Evolutionary conservation across 23 red algal species (phyloP).

Genomic region (Gracilariopsis chorda): DNA sequence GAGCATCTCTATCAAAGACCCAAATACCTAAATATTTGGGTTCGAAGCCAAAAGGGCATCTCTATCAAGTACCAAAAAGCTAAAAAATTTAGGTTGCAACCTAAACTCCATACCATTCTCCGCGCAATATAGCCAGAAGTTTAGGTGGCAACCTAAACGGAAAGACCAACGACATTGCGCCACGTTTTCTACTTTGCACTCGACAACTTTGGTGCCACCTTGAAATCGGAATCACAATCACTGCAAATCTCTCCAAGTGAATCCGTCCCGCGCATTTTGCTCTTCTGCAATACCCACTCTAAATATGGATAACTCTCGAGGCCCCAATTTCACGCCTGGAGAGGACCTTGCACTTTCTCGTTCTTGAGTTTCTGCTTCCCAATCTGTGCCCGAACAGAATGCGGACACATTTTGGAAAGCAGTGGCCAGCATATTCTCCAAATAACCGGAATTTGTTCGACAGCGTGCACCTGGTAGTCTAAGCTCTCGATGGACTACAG

Average conservation of each 20-base stretch:
- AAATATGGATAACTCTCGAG: not conserved
- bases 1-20: not conserved
- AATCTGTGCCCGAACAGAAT: not conserved
- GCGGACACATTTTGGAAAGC: not conserved
- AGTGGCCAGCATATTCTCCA: not conserved
- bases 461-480: not conserved
- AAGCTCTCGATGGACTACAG: not conserved
- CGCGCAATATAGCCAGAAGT: not conserved
- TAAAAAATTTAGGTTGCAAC: not conserved
- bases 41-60: not conserved
- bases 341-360: not conserved
- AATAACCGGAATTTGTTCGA: not conserved
- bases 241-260: not conserved
- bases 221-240: not conserved
- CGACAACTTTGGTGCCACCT: not conserved
- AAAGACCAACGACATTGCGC: not conserved
- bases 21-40: not conserved
- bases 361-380: slow-evolving; percentile 1
- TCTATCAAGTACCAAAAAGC: not conserved
- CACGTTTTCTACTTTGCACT: not conserved
- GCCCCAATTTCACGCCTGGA: not conserved
- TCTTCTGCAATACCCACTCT: not conserved
- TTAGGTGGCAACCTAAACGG: not conserved
- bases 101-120: not conserved
- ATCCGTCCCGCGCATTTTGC: not conserved